phyloP scores from a whole-genome alignment of 441 rosid species.

The Mallotus repandus region DNA sequence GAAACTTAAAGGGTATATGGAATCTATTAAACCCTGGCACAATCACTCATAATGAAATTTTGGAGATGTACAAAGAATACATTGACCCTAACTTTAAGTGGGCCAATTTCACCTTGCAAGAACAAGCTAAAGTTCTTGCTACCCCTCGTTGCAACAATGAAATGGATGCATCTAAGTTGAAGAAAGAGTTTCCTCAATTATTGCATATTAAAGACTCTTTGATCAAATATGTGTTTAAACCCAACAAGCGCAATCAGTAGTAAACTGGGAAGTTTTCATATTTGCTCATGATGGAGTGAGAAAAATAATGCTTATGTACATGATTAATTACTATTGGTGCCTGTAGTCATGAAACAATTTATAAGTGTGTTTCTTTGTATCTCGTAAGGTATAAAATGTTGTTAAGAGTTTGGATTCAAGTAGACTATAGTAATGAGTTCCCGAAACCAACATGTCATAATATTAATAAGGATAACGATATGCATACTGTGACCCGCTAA shows the following conservation, averaged over 20 bases:
- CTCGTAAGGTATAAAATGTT: no score
- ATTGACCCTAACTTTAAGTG: slow-evolving; percentile 61
- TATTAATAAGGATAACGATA: no score
- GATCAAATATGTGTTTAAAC: slow-evolving; percentile 53
- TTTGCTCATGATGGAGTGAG: no score
- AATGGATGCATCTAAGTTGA: slow-evolving; percentile 78
- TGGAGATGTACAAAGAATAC: slow-evolving; percentile 83
- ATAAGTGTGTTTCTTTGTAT: no score
- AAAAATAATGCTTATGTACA: no score
- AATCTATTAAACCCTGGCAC: slow-evolving; percentile 89
- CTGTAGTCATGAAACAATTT: no score
- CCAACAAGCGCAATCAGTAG: not conserved
- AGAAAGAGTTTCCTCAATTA: slow-evolving; percentile 74
- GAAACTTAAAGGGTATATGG: slow-evolving; percentile 81
- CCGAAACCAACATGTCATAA: no score
- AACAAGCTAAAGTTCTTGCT: slow-evolving; percentile 82
- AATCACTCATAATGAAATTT: slow-evolving; percentile 81
- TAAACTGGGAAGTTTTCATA: no score
- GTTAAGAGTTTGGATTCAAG: no score
- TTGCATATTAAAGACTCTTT: slow-evolving; percentile 74
- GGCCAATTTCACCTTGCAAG: slow-evolving; percentile 77
- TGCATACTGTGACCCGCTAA: no score
- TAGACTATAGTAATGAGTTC: no score
- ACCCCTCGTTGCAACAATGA: slow-evolving; percentile 88
- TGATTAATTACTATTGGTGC: no score